These are phyloP conservation scores for Amaranthus palmeri DNA, from an alignment of 148 eudicot genomes.

Conservation along the genomic window DNA sequence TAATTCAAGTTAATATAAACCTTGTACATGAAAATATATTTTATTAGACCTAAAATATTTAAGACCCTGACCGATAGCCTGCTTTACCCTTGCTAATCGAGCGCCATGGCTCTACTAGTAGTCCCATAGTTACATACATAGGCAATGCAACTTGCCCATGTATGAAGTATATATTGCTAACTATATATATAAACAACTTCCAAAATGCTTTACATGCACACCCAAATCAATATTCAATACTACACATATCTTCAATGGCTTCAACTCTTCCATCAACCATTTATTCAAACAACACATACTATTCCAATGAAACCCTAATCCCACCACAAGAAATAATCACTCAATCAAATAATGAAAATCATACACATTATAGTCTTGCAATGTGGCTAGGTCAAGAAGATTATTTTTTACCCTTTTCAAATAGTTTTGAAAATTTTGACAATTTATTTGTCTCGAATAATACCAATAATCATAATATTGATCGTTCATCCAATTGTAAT, in stretches of 20 bases:
- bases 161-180: neutral
- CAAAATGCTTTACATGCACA: constrained; percentile 11
- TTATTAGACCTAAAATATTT: too few species aligned
- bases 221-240: neutral
- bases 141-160: constrained; percentile 2
- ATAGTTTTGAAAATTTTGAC: neutral
- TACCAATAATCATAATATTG: neutral
- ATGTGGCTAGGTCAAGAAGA: constrained; percentile 15
- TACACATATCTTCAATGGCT: constrained; percentile 10
- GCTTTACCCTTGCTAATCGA: too few species aligned
- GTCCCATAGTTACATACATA: neutral
- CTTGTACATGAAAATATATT: too few species aligned
- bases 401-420: neutral
- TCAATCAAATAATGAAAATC: neutral
- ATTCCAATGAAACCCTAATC: neutral
- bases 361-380: constrained; percentile 2
- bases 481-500: neutral
- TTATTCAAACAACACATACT: neutral
- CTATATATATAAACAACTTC: constrained; percentile 7
- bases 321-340: neutral
- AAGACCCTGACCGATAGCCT: too few species aligned
- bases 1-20: too few species aligned
- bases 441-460: neutral
- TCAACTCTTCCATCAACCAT: constrained; percentile 4
- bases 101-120: too few species aligned